Conservation (phyloP, 2,329 filamentous ascomycete species). For the Raffaelea deltoideospora region DNA sequence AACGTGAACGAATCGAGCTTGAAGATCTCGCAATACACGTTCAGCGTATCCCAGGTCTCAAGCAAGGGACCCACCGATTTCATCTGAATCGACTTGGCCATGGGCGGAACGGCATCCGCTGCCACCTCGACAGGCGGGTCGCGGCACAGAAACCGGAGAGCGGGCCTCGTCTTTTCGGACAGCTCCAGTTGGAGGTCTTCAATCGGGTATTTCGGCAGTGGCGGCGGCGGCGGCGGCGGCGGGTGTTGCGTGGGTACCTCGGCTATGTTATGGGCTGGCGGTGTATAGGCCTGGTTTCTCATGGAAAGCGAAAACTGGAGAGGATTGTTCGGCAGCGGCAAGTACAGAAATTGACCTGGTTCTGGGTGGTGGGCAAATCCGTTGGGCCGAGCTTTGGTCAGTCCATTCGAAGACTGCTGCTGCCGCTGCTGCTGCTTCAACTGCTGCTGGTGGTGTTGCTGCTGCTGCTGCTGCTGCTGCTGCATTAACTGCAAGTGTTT, state of each 20-base stretch:
- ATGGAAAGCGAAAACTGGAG: constrained; percentile 29
- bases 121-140: constrained; percentile 40
- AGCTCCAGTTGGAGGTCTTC: constrained; percentile 78
- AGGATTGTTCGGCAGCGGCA: constrained; percentile 28
- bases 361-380: constrained; percentile 14
- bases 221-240: constrained; percentile 56
- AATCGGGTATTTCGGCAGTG: constrained; percentile 82
- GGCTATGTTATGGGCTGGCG: constrained; percentile 22
- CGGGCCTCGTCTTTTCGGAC: constrained; percentile 52
- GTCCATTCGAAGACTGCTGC: constrained; percentile 19
- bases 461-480: constrained; percentile 28
- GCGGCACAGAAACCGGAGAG: constrained; percentile 61
- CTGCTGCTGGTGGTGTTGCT: constrained; percentile 16
- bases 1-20: constrained; percentile 94
- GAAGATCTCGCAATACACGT: constrained; percentile 95
- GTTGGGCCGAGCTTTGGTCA: constrained; percentile 11
- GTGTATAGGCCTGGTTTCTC: constrained; percentile 16
- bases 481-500: constrained; percentile 18
- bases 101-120: constrained; percentile 21
- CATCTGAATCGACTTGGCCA: constrained; percentile 54
- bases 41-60: constrained; percentile 92
- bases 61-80: constrained; percentile 72
- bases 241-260: constrained; percentile 33
- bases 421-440: constrained; percentile 21
- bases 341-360: constrained; percentile 21